Conservation (phyloP, 805 yeast species). For the Yamadazyma ubonensis region DNA sequence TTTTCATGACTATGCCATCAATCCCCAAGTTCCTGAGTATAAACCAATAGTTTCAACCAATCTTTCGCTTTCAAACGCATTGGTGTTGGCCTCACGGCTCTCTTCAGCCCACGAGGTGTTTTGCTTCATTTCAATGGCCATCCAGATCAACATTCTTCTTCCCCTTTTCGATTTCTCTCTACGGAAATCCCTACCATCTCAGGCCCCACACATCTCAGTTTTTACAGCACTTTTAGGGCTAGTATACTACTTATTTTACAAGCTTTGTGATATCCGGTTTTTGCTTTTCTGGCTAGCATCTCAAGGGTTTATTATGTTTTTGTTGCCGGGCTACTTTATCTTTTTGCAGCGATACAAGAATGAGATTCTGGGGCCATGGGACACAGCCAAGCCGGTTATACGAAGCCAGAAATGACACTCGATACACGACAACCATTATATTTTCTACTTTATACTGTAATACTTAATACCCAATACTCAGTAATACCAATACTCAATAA, state of each 20-base stretch:
- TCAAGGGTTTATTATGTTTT: conserved; percentile 48
- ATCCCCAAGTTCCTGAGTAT: conserved; percentile 28
- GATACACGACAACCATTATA: not conserved
- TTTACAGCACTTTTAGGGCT: conserved; percentile 22
- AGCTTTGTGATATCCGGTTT: conserved; percentile 23
- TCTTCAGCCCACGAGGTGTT: conserved; percentile 73
- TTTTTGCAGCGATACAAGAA: conserved; percentile 75
- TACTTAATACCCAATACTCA: too few relatives aligned
- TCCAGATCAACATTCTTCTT: conserved; percentile 67
- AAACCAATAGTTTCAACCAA: conserved; percentile 73
- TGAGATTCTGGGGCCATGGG: conserved; percentile 93
- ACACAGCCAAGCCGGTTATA: conserved; percentile 65
- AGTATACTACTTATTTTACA: conserved; percentile 27
- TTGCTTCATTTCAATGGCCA: conserved; percentile 72
- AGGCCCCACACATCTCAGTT: conserved; percentile 25
- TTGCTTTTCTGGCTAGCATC: conserved; percentile 50
- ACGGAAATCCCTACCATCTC: conserved; percentile 28
- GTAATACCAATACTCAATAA: too few relatives aligned
- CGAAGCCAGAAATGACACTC: conserved; percentile 1
- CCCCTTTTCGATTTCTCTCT: conserved; percentile 69
- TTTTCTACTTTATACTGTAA: too few relatives aligned
- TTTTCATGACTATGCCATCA: conserved; percentile 65
- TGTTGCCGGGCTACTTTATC: conserved; percentile 70
- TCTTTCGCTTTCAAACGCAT: conserved; percentile 78
- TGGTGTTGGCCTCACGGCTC: conserved; percentile 87